phyloP scores from a whole-genome alignment of 2,329 filamentous ascomycete species.

The Fusarium sp. region DNA sequence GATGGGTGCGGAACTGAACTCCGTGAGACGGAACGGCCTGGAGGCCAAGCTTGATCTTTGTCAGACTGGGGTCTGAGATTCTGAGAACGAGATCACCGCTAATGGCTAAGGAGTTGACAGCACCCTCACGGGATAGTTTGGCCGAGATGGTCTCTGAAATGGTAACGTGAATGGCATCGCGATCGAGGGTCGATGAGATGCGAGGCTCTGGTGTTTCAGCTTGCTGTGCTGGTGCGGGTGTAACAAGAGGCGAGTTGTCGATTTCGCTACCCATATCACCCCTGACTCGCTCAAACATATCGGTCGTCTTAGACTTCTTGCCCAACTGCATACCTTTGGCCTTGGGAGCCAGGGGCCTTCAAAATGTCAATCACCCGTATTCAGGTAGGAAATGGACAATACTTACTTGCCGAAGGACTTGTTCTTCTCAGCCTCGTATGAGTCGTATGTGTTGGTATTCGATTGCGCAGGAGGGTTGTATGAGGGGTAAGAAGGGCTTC shows the following conservation, averaged over 20 bases:
- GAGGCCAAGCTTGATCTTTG: constrained; percentile 90
- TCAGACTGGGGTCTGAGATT: constrained; percentile 88
- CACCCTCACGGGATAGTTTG: constrained; percentile 87
- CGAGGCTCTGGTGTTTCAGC: constrained; percentile 67
- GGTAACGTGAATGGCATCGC: constrained; percentile 88
- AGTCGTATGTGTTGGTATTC: constrained; percentile 86
- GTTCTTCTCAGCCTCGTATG: constrained; percentile 97
- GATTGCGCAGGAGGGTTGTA: constrained; percentile 85
- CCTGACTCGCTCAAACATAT: constrained; percentile 96
- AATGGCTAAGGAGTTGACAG: constrained; percentile 86
- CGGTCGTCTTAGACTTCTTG: constrained; percentile 97
- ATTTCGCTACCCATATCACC: constrained; percentile 90
- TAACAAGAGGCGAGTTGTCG: constrained; percentile 80
- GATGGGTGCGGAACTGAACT: constrained; percentile 93
- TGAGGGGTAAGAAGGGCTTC: constrained; percentile 86
- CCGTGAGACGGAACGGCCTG: constrained; percentile 81
- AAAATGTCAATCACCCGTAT: constrained; percentile 20
- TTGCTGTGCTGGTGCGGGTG: constrained; percentile 63
- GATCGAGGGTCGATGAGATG: constrained; percentile 76
- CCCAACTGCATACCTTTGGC: constrained; percentile 99
- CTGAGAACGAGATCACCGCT: constrained; percentile 93
- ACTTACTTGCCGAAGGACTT: constrained; percentile 84
- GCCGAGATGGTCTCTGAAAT: constrained; percentile 92
- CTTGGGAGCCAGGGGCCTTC: constrained; percentile 74
- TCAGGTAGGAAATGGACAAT: neutral